phyloP scores from a whole-genome alignment of 1,139 yeast species.

The Debaryomyces singareniensis region DNA sequence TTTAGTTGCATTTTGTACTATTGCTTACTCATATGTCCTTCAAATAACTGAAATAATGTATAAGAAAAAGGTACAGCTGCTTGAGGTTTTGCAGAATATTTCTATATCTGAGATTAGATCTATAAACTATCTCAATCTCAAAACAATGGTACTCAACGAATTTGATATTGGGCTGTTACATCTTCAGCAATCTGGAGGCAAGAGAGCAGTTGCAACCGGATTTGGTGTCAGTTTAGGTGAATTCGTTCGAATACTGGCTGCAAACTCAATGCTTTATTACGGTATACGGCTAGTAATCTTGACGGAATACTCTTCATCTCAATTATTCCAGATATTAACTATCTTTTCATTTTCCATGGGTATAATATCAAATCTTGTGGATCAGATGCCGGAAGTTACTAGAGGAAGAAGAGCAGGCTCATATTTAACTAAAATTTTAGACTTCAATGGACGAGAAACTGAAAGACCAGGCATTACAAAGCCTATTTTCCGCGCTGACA shows the following conservation, averaged over 20 bases:
- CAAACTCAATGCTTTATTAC: slow-evolving; percentile 66
- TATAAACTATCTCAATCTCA: slow-evolving; percentile 50
- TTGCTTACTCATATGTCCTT: slow-evolving; percentile 45
- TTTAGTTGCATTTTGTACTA: slow-evolving; percentile 44
- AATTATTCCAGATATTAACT: slow-evolving; percentile 63
- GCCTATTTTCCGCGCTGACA: slow-evolving; percentile 8
- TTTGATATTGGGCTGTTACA: slow-evolving; percentile 23
- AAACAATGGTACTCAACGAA: slow-evolving; percentile 35
- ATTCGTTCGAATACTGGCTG: slow-evolving; percentile 52
- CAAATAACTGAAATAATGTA: slow-evolving; percentile 53
- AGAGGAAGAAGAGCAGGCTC: slow-evolving; percentile 72
- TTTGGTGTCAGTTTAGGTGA: slow-evolving; percentile 57
- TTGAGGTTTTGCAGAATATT: slow-evolving; percentile 56
- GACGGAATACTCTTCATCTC: slow-evolving; percentile 47
- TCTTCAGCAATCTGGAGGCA: slow-evolving; percentile 28
- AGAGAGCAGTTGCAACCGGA: slow-evolving; percentile 52
- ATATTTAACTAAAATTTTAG: slow-evolving; percentile 41
- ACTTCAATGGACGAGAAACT: slow-evolving; percentile 20
- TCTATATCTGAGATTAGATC: slow-evolving; percentile 56
- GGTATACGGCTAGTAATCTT: slow-evolving; percentile 65
- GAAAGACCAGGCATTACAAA: slow-evolving; percentile 23
- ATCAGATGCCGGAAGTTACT: slow-evolving; percentile 68
- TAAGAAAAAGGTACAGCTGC: slow-evolving; percentile 46
- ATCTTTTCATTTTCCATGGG: slow-evolving; percentile 68
- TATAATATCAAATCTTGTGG: slow-evolving; percentile 52